These are phyloP conservation scores for Xylogone sp. DNA, from an alignment of 2,329 filamentous ascomycete genomes.

Conservation along the genomic window DNA sequence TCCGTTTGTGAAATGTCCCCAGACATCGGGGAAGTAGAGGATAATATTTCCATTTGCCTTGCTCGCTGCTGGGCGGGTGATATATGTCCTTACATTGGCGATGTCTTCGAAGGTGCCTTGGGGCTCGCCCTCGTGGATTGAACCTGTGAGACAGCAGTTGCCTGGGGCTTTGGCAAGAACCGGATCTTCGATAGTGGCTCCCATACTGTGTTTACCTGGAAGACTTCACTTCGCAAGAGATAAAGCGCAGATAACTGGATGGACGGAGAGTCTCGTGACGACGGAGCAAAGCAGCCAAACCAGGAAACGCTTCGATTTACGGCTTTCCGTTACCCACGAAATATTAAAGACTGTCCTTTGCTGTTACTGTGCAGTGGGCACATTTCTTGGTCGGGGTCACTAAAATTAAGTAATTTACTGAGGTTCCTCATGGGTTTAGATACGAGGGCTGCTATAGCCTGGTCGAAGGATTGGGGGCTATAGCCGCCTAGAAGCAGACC, in stretches of 20 bases:
- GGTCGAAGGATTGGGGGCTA: not conserved
- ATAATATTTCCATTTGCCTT: conserved; percentile 37
- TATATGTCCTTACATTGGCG: conserved; percentile 34
- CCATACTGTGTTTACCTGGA: not conserved
- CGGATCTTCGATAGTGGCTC: not conserved
- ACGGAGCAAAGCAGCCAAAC: not conserved
- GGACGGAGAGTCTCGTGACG: not conserved
- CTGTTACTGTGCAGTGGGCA: not conserved
- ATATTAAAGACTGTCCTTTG: not conserved
- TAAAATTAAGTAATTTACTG: no score
- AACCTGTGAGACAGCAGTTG: conserved; percentile 36
- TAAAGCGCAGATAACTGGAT: not conserved
- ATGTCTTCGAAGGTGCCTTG: conserved; percentile 31
- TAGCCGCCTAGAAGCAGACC: not conserved
- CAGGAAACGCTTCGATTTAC: not conserved
- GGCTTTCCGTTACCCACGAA: not conserved
- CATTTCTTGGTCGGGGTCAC: no score
- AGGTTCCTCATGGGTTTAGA: no score
- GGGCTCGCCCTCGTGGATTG: conserved; percentile 34
- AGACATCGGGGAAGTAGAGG: conserved; percentile 43
- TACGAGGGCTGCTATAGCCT: not conserved
- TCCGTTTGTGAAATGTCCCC: conserved; percentile 39
- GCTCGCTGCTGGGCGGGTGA: conserved; percentile 22
- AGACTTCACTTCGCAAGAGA: not conserved
- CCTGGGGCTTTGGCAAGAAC: conserved; percentile 31